Conservation (phyloP, 2,329 filamentous ascomycete species). For the Trichocomaceae sp. region DNA sequence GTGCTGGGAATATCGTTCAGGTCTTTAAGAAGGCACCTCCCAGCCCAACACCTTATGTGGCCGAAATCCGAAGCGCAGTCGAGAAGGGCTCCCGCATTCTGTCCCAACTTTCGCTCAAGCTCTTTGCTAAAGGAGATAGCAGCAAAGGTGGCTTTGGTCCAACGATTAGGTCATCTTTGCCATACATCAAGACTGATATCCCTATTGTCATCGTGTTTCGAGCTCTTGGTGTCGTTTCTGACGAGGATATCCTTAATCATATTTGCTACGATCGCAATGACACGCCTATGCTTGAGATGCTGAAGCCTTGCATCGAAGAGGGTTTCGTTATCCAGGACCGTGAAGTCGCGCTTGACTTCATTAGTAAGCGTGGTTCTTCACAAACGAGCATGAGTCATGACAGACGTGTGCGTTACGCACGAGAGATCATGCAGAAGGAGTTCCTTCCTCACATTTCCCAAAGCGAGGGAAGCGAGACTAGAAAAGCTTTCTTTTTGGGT, state of each 20-base stretch:
- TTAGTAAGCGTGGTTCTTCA: conserved; percentile 78
- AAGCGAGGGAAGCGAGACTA: conserved; percentile 84
- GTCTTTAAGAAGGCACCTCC: conserved; percentile 96
- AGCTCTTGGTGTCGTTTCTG: conserved; percentile 89
- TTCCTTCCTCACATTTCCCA: conserved; percentile 95
- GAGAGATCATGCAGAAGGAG: conserved; percentile 95
- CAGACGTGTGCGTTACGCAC: conserved; percentile 83
- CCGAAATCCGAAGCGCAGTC: conserved; percentile 91
- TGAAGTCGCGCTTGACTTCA: conserved; percentile 89
- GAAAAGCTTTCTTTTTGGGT: conserved; percentile 95
- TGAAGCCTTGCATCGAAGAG: conserved; percentile 95
- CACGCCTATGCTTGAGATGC: conserved; percentile 93
- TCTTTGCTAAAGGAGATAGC: conserved; percentile 76
- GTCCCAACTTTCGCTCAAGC: conserved; percentile 84
- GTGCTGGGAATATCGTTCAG: conserved; percentile 96
- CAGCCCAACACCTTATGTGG: conserved; percentile 87
- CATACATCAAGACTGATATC: conserved; percentile 89
- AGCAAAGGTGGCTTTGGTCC: conserved; percentile 75
- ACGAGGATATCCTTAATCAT: conserved; percentile 96
- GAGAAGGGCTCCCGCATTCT: conserved; percentile 95
- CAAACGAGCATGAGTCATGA: conserved; percentile 68
- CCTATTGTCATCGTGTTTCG: conserved; percentile 94
- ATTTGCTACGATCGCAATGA: conserved; percentile 95
- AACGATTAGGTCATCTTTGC: conserved; percentile 82
- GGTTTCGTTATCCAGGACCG: conserved; percentile 93